Evolutionary conservation across 75 land plant species (phyloP).

Genomic region (Picea sitchensis): DNA sequence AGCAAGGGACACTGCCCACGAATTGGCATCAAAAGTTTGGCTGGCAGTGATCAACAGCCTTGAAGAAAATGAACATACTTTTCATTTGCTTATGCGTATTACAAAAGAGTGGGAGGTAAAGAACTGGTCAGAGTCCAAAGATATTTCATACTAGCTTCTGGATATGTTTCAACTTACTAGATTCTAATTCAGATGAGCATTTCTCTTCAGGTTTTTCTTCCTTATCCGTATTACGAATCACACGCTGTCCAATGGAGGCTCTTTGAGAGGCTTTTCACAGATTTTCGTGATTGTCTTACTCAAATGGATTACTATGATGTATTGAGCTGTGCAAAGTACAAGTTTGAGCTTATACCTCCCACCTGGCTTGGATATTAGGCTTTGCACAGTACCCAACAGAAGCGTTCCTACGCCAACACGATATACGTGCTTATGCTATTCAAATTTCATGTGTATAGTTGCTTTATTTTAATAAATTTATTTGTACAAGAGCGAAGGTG

Average conservation of each 20-base stretch:
- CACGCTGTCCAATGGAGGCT: constrained; percentile 77
- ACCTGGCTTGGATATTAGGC: constrained; percentile 81
- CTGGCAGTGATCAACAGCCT: constrained; percentile 81
- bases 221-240: constrained; percentile 84
- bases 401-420: no score
- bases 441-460: no score
- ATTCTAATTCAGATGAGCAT: not conserved
- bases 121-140: not conserved
- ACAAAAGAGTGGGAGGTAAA: constrained; percentile 85
- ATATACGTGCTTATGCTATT: no score
- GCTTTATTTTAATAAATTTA: no score
- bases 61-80: constrained; percentile 76
- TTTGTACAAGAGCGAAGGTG: no score
- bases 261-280: constrained; percentile 86
- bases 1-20: constrained; percentile 70
- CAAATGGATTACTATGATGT: constrained; percentile 59
- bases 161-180: not conserved
- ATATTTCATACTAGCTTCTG: not conserved
- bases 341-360: constrained; percentile 74
- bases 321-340: constrained; percentile 61
- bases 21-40: constrained; percentile 86
- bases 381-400: not conserved
- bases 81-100: constrained; percentile 63
- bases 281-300: constrained; percentile 81
- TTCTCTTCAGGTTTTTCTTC: constrained; percentile 62